Conservation (phyloP, 192 early-diverging fungal genomes). For the Rhizoclosmatium sp. region DNA sequence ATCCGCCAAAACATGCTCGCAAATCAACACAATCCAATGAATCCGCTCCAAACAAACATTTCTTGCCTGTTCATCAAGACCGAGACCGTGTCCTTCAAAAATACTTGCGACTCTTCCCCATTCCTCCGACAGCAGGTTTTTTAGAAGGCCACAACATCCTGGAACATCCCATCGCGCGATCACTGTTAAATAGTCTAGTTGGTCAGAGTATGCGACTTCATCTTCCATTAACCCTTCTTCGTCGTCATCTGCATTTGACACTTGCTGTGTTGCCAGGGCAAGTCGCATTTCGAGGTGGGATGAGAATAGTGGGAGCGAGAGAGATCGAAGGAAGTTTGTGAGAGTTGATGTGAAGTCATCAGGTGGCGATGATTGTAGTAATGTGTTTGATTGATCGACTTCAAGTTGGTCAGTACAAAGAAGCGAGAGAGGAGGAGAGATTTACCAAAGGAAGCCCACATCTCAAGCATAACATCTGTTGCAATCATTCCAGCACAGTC, state of each 20-base stretch:
- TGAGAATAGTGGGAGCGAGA: slow-evolving; percentile 54
- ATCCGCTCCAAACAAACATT: slow-evolving; percentile 66
- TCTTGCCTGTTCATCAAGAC: slow-evolving; percentile 29
- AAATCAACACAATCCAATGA: slow-evolving; percentile 79
- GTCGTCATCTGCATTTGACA: slow-evolving; percentile 61
- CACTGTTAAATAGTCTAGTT: slow-evolving; percentile 68
- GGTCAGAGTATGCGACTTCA: slow-evolving; percentile 68
- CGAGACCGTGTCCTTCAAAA: slow-evolving; percentile 52
- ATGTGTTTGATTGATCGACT: slow-evolving; percentile 22
- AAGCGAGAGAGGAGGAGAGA: background rate
- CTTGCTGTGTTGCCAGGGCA: slow-evolving; percentile 58
- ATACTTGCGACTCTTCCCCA: slow-evolving; percentile 54
- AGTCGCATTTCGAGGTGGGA: slow-evolving; percentile 70
- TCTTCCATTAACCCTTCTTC: slow-evolving; percentile 58
- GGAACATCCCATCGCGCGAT: slow-evolving; percentile 67
- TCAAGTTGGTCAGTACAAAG: background rate
- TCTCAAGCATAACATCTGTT: slow-evolving; percentile 28
- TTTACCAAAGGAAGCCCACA: slow-evolving; percentile 29
- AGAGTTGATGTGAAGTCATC: slow-evolving; percentile 9
- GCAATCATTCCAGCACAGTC: slow-evolving; percentile 28
- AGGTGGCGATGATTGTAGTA: background rate
- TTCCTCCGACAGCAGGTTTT: slow-evolving; percentile 60
- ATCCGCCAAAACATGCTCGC: slow-evolving; percentile 73
- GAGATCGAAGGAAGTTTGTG: slow-evolving; percentile 35
- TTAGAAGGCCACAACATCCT: slow-evolving; percentile 58